These are phyloP conservation scores for Crassisporium funariophilum DNA, from an alignment of 768 basidiomycete species.

Conservation along the genomic window DNA sequence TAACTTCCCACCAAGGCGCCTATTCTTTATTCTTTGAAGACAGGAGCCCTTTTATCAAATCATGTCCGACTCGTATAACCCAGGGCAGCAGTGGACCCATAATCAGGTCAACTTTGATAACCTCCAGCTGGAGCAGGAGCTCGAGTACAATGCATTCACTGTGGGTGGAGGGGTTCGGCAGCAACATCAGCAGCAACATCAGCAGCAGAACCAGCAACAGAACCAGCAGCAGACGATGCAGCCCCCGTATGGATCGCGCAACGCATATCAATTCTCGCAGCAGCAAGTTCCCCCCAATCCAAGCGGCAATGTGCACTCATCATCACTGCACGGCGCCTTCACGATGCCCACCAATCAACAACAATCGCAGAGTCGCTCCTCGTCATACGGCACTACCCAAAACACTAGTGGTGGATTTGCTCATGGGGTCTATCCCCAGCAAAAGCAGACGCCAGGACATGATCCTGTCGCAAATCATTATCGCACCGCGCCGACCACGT, in stretches of 20 bases:
- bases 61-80: slow-evolving; percentile 27
- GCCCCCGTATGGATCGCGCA: too few species aligned
- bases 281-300: slow-evolving; percentile 5
- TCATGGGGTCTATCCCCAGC: slow-evolving; percentile 16
- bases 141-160: slow-evolving; percentile 27
- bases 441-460: slow-evolving; percentile 4
- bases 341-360: slow-evolving; percentile 7
- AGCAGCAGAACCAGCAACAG: slow-evolving; percentile 17
- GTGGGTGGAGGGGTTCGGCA: slow-evolving; percentile 17
- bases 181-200: slow-evolving; percentile 22
- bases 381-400: slow-evolving; percentile 18
- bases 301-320: slow-evolving; percentile 4
- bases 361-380: neutral
- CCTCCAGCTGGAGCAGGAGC: slow-evolving; percentile 37
- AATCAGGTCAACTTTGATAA: slow-evolving; percentile 24
- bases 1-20: too few species aligned
- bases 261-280: slow-evolving; percentile 17
- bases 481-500: slow-evolving; percentile 16
- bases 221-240: too few species aligned
- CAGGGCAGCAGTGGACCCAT: slow-evolving; percentile 28
- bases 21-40: neutral
- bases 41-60: neutral
- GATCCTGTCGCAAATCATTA: slow-evolving; percentile 9
- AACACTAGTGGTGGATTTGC: slow-evolving; percentile 12
- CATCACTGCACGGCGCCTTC: slow-evolving; percentile 18